A percentile compares a stretch with the other conserved stretches of the same genome.
phyloP scores from a whole-genome alignment of 2,329 filamentous ascomycete genomes.

The Alternaria panax region DNA sequence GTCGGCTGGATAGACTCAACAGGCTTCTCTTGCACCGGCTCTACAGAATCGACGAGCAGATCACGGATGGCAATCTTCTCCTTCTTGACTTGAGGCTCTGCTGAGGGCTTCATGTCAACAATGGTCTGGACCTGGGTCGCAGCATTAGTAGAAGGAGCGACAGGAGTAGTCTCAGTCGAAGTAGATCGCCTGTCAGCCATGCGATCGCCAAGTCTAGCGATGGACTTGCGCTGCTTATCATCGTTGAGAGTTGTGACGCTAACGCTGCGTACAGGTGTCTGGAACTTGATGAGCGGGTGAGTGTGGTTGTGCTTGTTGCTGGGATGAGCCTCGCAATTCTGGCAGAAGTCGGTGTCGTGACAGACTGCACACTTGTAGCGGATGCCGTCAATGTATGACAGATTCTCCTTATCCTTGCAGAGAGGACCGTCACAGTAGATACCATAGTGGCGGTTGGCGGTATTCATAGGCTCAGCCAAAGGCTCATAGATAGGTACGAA shows the following conservation, averaged over 20 bases:
- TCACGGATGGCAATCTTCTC: slow-evolving; percentile 53
- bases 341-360: slow-evolving; percentile 93
- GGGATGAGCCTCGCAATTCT: slow-evolving; percentile 88
- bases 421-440: slow-evolving; percentile 96
- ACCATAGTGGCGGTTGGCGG: slow-evolving; percentile 72
- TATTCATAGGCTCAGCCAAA: slow-evolving; percentile 58
- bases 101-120: slow-evolving; percentile 66
- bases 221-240: slow-evolving; percentile 69
- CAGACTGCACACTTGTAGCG: slow-evolving; percentile 98
- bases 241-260: slow-evolving; percentile 86
- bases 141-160: slow-evolving; percentile 58
- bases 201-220: slow-evolving; percentile 77
- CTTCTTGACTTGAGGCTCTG: slow-evolving; percentile 50
- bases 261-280: slow-evolving; percentile 86
- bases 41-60: slow-evolving; percentile 44
- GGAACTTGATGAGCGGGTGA: slow-evolving; percentile 97
- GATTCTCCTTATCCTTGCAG: slow-evolving; percentile 67
- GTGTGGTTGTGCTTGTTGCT: slow-evolving; percentile 87
- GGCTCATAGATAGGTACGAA: slow-evolving; percentile 88
- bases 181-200: slow-evolving; percentile 52
- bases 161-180: slow-evolving; percentile 60
- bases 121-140: slow-evolving; percentile 71
- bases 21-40: slow-evolving; percentile 45
- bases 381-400: slow-evolving; percentile 76
- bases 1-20: slow-evolving; percentile 21